phyloP scores from a whole-genome alignment of 139 green algal genomes.

The Ettlia oleoabundans region DNA sequence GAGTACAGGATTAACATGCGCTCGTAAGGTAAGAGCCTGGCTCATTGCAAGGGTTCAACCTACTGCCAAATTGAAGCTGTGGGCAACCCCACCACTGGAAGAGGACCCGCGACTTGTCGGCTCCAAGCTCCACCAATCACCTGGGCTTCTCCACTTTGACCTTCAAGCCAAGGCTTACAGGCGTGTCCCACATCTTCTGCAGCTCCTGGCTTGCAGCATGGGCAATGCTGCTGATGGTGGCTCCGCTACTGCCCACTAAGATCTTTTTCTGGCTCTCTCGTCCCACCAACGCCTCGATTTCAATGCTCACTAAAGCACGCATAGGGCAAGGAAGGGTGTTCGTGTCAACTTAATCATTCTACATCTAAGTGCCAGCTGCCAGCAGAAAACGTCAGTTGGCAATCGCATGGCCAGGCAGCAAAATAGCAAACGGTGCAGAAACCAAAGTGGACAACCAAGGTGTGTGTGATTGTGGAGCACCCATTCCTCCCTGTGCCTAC shows the following conservation, averaged over 20 bases:
- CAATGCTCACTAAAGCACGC: slow-evolving; percentile 45
- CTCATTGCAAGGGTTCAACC: no score
- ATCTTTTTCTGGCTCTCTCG: slow-evolving; percentile 43
- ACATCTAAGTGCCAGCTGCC: no score
- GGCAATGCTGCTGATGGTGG: slow-evolving; percentile 34
- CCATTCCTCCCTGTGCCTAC: slow-evolving; percentile 26
- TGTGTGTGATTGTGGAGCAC: no score
- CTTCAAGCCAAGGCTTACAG: slow-evolving; percentile 43
- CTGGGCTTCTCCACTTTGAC: slow-evolving; percentile 38
- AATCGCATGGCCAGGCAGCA: no score
- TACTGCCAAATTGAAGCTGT: not conserved
- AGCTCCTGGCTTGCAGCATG: slow-evolving; percentile 35
- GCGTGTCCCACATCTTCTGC: slow-evolving; percentile 25
- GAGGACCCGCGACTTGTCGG: no score
- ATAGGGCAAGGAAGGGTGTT: slow-evolving; percentile 15
- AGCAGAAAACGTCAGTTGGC: no score
- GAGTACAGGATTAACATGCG: no score
- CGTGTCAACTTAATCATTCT: no score
- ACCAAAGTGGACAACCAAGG: no score
- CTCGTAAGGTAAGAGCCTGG: no score
- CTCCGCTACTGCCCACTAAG: slow-evolving; percentile 47
- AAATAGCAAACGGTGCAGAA: no score
- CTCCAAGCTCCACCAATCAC: not conserved
- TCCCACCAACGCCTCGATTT: slow-evolving; percentile 50
- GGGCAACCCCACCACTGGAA: no score